These are phyloP conservation scores for California macrophylla DNA, from an alignment of 441 rosid genomes.

Conservation along the genomic window DNA sequence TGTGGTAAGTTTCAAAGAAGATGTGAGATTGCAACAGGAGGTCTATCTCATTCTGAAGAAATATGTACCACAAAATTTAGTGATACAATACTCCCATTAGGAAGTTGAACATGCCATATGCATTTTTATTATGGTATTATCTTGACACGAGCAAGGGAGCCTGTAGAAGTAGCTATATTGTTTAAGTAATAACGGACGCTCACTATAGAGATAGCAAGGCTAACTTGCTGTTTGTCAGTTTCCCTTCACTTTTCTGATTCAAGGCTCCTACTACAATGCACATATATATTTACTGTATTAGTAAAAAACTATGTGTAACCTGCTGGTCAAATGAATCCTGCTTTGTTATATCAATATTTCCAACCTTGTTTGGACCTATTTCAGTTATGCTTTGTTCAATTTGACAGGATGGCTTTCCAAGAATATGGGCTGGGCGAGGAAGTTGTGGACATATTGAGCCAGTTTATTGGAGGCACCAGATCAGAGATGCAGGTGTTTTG, in stretches of 20 bases:
- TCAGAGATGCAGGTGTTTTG: slow-evolving; percentile 50
- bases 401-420: slow-evolving; percentile 53
- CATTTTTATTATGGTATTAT: no score
- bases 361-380: no score
- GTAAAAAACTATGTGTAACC: no score
- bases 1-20: slow-evolving; percentile 43
- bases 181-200: background rate
- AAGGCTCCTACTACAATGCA: background rate
- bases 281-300: background rate
- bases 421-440: slow-evolving; percentile 53
- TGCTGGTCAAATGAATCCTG: no score
- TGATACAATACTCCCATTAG: no score
- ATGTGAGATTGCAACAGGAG: background rate
- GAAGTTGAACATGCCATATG: no score
- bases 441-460: slow-evolving; percentile 38
- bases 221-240: no score
- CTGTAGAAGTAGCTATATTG: background rate
- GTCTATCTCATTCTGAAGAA: background rate
- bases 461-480: slow-evolving; percentile 38
- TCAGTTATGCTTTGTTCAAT: slow-evolving; percentile 12
- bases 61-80: background rate
- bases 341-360: no score
- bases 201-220: background rate
- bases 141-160: no score
- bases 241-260: no score